Base-by-base conservation (phyloP, 805 yeast species). In the Yamadazyma paraphyllophila region DNA sequence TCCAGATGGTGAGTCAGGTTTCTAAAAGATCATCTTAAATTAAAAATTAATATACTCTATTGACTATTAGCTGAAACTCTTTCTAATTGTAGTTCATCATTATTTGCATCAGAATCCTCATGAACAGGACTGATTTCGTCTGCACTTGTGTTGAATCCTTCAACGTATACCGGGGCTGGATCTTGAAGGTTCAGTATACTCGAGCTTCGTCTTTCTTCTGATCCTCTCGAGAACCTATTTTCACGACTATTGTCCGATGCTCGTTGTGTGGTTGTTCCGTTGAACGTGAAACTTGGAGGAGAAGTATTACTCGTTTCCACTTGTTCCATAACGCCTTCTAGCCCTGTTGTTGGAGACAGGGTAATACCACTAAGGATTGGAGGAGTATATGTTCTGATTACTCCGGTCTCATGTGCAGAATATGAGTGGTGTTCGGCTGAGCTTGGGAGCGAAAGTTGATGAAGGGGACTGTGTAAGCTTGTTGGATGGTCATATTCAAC, bases 61-160 rank as follows among this genome's bases (percentile, higher is more conserved):
- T 13, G n/a, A 32, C 12, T 14, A 39, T 42, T 42, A 11, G 45
- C 45, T 12, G 27, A 41, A 15, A 38, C 43, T 32, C 40, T 41
- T 20, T 27, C 29, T 34, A 44, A 43, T 8, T 26, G 16, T 10
- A 44, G 31, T n/a, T 44, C 43, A 12, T 36, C 45, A 15, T 42
- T 35, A n/a, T 35, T 4, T 6, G 26, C 33, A 17, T 42, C 45
- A 8, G 39, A 16, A 16, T 42, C 45, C 4, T 13, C 27, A n/a
- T 32, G 30, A 13, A 13, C 26, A 17, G 42, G 42, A 16, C 42
- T 39, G 12, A 33, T 15, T 20, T 20, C 24, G 24, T 20, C 6
- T 20, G 24, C 3, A 20, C 24, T 20, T 20, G 24, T 20, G 24
- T 6, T 20, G 24, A 6, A 6, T 6, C 24, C 24, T 20, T 20